Evolutionary conservation across 2,329 filamentous ascomycete genomes (phyloP).

Genomic region (Aspergillus flavus): DNA sequence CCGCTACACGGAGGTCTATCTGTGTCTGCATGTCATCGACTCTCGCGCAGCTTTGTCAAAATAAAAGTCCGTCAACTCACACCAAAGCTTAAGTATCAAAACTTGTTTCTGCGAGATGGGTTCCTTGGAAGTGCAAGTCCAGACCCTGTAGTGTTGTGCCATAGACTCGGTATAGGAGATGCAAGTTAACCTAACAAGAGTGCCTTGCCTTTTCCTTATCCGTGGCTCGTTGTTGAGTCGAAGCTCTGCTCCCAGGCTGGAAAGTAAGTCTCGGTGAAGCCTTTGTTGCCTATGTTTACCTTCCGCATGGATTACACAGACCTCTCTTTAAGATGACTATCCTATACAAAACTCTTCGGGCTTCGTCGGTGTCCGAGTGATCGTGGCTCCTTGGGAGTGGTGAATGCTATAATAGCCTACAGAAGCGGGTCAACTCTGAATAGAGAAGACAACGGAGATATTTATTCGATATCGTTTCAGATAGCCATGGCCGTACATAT

Average conservation of each 20-base stretch:
- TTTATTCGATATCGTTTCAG: not conserved
- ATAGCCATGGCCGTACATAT: not conserved
- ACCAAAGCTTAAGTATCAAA: not conserved
- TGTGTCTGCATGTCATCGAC: not conserved
- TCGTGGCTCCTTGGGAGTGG: not conserved
- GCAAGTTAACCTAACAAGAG: not conserved
- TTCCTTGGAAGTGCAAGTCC: not conserved
- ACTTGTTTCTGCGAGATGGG: not conserved
- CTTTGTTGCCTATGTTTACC: not conserved
- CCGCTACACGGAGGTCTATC: not conserved
- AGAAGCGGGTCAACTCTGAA: not conserved
- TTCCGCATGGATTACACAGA: not conserved
- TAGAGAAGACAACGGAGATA: not conserved
- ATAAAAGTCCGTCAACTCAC: not conserved
- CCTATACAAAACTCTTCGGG: not conserved
- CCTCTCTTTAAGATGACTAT: not conserved
- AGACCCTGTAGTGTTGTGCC: not conserved
- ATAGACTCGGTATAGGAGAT: not conserved
- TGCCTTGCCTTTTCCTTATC: not conserved
- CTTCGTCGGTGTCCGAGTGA: not conserved
- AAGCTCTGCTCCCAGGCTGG: not conserved
- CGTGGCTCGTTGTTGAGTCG: not conserved
- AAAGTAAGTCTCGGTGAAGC: not conserved
- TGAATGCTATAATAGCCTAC: not conserved
- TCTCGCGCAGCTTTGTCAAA: not conserved